Base-by-base conservation (phyloP, 169 alveolate genomes). In the Babesia caballi region DNA sequence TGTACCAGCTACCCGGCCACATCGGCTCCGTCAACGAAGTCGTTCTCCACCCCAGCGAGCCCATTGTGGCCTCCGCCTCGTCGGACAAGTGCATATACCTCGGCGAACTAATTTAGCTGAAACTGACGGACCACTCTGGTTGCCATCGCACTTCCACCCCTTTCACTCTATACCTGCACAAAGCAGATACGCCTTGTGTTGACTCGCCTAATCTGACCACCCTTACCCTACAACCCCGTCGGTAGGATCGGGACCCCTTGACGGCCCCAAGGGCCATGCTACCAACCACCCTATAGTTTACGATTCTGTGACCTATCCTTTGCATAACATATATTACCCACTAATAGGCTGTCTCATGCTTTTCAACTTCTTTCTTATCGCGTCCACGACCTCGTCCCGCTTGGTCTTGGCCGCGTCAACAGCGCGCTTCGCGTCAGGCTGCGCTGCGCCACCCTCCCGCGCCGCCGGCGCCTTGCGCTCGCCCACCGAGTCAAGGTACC, bases 1-100 rank as follows among this genome's bases (percentile, higher is more conserved):
- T 84, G 52, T 91, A 90, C 59, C 66, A 89, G 49, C 63, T 91
- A 23, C 94, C 94, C 0, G 95, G 95, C 2, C 95, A 91, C 68
- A 47, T 54, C 11, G 94, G 95, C 19, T 80, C 94, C 6, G 94
- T 91, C 27, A 91, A 91, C 68, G 95, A 91, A 47, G 94, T 89
- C 23, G 77, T 76, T 0, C 80, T 91, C 50, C 94, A 90, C 56
- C 95, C 95, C 0, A 51, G 46, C 15, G 92, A 90, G 54, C 93
- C 91, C 3, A 85, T 91, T 0, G 76, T 91, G 15, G 95, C 94
- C 15, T 90, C 95, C 4, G 85, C 89, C 30, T 83, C 92, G 27
- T 83, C 92, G 7, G 95, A 91, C 67, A 46, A 77, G 41, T 84
- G 91, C 42, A 50, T 90, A 21, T 87, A 82, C 67, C 54, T 91